A percentile compares a stretch with the other conserved stretches of the same genome.
Conservation (phyloP, 2,329 filamentous ascomycete species). For the Fusarium neocosmosporiellum region DNA sequence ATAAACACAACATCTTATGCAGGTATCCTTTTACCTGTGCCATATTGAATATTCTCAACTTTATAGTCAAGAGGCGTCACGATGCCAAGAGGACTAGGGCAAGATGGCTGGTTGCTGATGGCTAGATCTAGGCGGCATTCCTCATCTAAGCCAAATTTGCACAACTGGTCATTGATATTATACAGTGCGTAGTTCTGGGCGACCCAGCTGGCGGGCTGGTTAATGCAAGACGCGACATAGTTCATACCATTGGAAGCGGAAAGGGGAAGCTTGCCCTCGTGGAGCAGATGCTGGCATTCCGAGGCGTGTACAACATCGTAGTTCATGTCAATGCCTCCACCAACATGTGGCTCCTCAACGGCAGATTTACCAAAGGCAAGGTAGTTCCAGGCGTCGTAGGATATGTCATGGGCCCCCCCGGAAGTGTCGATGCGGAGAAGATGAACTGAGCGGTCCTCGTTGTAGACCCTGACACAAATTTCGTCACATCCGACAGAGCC, state of each 20-base stretch:
- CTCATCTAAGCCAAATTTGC: conserved; percentile 62
- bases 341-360: conserved; percentile 27
- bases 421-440: conserved; percentile 68
- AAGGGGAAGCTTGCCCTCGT: conserved; percentile 61
- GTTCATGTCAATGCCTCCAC: background rate
- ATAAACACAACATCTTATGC: too few relatives aligned
- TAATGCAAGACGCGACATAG: conserved; percentile 58
- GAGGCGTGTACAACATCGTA: conserved; percentile 58
- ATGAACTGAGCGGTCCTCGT: conserved; percentile 59
- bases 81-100: conserved; percentile 57
- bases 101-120: conserved; percentile 60
- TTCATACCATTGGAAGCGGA: conserved; percentile 66
- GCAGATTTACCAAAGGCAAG: conserved; percentile 61
- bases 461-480: conserved; percentile 63
- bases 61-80: conserved; percentile 37
- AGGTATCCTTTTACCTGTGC: conserved; percentile 42
- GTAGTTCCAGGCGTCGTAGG: conserved; percentile 69
- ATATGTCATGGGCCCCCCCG: conserved; percentile 65
- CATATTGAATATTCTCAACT: conserved; percentile 63
- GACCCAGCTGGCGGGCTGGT: conserved; percentile 57
- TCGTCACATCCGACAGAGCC: conserved; percentile 60
- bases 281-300: conserved; percentile 60
- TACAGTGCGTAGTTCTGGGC: conserved; percentile 60
- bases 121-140: conserved; percentile 57
- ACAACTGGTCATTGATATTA: conserved; percentile 62